Percentiles rank a stretch among this genome's conserved stretches.
phyloP scores from a whole-genome alignment of 1,284 basidiomycete genomes.

The Trametes hirsuta region DNA sequence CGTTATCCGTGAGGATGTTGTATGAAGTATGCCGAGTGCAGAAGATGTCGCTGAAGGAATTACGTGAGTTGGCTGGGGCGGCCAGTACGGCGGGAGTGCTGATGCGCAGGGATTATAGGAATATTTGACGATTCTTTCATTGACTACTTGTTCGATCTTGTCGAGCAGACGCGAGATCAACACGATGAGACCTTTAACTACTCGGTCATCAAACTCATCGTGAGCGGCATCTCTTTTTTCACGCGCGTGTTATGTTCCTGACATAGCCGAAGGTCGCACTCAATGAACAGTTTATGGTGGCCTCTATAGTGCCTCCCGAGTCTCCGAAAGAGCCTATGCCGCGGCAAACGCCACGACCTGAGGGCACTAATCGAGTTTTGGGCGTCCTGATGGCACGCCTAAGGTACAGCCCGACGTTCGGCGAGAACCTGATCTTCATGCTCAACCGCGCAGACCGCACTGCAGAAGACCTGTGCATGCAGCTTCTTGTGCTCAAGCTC shows the following conservation, averaged over 20 bases:
- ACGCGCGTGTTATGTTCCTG: not conserved
- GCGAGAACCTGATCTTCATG: slow-evolving; percentile 99
- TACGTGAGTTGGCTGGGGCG: slow-evolving; percentile 54
- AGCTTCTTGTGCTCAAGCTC: slow-evolving; percentile 92
- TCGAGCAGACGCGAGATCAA: slow-evolving; percentile 89
- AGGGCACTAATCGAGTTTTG: slow-evolving; percentile 78
- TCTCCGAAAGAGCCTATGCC: slow-evolving; percentile 19
- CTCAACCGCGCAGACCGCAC: slow-evolving; percentile 89
- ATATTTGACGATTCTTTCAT: slow-evolving; percentile 87
- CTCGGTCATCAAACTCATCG: slow-evolving; percentile 90
- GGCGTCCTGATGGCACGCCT: slow-evolving; percentile 83
- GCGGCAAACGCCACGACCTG: slow-evolving; percentile 30
- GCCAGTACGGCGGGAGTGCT: not conserved
- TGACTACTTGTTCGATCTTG: slow-evolving; percentile 89
- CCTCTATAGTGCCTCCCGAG: slow-evolving; percentile 44
- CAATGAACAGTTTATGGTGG: slow-evolving; percentile 99
- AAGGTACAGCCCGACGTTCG: slow-evolving; percentile 90
- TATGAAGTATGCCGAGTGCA: slow-evolving; percentile 94
- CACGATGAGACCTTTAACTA: slow-evolving; percentile 95
- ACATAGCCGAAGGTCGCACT: slow-evolving; percentile 70
- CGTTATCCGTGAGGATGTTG: slow-evolving; percentile 74
- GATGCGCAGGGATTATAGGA: slow-evolving; percentile 43
- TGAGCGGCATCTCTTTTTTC: slow-evolving; percentile 40
- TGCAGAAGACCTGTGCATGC: slow-evolving; percentile 92
- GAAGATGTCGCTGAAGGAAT: slow-evolving; percentile 74